Evolutionary conservation across 176 grass and related monocot genomes (phyloP), one percentile per base, ranked within the genome.

Genomic region (Oryza glumipatula): DNA sequence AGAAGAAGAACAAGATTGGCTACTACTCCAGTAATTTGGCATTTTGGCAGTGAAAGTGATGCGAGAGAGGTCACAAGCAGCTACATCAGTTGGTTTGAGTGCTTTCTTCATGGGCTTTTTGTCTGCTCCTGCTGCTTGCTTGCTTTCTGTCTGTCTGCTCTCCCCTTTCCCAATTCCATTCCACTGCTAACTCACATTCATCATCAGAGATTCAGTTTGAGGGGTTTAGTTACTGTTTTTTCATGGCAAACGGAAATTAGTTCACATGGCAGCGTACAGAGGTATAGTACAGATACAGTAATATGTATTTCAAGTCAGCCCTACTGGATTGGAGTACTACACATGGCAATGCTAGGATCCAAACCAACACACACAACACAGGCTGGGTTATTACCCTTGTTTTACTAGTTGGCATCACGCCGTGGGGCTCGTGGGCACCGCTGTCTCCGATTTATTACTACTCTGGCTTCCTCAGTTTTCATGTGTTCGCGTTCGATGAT

Each of bases 61-160:
- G 54, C 17, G 54, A 32, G 65, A 33, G 26, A 51, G 65, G 68
- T 68, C 23, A 45, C 44, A 10, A 52, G 43, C 43, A 44, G 41
- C 13, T 32, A 52, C 13, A 52, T 16, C 33, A 33, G 65, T 32
- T n/a, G 61, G 30, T 49, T 66, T 44, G 21, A 22, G n/a, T 24
- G 19, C 84, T 74, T 87, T 87, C 75, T 33, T 30, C 16, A 81
- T 8, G 46, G 77, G 6, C 72, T 69, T 87, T 87, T 87, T 64
- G 79, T 79, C 43, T 39, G 70, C 71, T 87, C 35, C 10, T 67
- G 3, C n/a, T 65, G 64, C 41, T 67, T 75, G 71, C 43, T 65
- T 76, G 71, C 44, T 65, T 38, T 75, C 21, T 73, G 22, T 75
- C 21, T 73, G 22, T 46, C 52, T 32, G 23, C 16, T 72, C 52